Percentiles rank a stretch among this genome's conserved stretches.
Conservation (phyloP, 441 rosid species). For the Erysimum cheiri region DNA sequence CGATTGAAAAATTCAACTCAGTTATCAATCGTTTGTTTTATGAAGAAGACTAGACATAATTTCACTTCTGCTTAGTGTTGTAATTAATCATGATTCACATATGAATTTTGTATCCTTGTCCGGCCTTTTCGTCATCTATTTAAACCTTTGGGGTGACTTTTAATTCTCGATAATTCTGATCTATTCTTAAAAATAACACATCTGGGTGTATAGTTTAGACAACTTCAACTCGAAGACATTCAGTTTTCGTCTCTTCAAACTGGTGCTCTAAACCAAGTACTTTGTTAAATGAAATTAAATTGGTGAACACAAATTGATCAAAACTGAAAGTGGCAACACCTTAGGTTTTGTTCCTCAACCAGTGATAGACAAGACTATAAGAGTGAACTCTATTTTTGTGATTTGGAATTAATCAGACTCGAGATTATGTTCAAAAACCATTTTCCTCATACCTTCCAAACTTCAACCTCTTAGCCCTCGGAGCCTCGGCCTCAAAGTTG, state of each 20-base stretch:
- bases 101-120: background rate
- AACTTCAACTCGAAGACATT: background rate
- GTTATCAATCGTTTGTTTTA: background rate
- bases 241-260: background rate
- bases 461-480: constrained; percentile 58
- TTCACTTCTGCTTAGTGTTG: background rate
- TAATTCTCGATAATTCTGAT: background rate
- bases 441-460: constrained; percentile 36
- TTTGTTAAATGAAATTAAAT: background rate
- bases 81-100: background rate
- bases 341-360: background rate
- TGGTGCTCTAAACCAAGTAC: constrained; percentile 10
- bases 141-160: background rate
- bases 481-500: constrained; percentile 39
- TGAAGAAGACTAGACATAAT: background rate
- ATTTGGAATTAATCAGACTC: constrained; percentile 21
- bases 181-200: background rate
- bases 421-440: constrained; percentile 26
- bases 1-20: background rate
- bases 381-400: background rate
- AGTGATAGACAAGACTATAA: constrained; percentile 15
- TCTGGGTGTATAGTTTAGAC: background rate
- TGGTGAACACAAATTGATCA: constrained; percentile 3
- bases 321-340: constrained; percentile 12
- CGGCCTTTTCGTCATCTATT: too few species aligned